phyloP scores from a whole-genome alignment of 805 yeast genomes.

The Wickerhamomyces rabaulensis region DNA sequence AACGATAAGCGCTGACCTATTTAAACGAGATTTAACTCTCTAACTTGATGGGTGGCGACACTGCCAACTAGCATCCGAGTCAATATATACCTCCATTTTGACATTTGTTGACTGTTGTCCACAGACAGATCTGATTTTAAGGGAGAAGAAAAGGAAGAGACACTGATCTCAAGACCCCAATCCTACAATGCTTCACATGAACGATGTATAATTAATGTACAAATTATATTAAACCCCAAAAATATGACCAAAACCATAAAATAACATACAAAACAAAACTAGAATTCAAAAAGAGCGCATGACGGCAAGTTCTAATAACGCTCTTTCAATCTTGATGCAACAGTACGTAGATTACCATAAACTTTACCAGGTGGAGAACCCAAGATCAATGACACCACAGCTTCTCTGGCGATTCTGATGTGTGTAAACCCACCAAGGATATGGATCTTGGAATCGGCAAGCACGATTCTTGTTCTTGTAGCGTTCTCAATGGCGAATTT shows the following conservation, averaged over 20 bases:
- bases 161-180: too few species aligned
- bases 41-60: too few species aligned
- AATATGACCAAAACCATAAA: neutral
- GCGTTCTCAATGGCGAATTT: conserved; percentile 98
- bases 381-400: conserved; percentile 88
- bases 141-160: too few species aligned
- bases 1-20: too few species aligned
- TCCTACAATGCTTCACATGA: neutral
- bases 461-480: conserved; percentile 93
- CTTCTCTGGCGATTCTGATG: conserved; percentile 97
- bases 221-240: neutral
- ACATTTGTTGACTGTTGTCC: too few species aligned
- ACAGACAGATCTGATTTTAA: too few species aligned
- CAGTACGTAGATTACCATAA: conserved; percentile 93
- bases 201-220: neutral
- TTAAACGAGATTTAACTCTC: too few species aligned
- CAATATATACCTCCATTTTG: too few species aligned
- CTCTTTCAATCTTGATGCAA: conserved; percentile 96
- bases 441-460: conserved; percentile 95
- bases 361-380: conserved; percentile 99
- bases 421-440: conserved; percentile 96
- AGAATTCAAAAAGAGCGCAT: neutral
- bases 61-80: too few species aligned
- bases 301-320: conserved; percentile 76
- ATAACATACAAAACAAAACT: neutral